phyloP scores from a whole-genome alignment of 2,329 filamentous ascomycete species.

The Cladosporium sp. region DNA sequence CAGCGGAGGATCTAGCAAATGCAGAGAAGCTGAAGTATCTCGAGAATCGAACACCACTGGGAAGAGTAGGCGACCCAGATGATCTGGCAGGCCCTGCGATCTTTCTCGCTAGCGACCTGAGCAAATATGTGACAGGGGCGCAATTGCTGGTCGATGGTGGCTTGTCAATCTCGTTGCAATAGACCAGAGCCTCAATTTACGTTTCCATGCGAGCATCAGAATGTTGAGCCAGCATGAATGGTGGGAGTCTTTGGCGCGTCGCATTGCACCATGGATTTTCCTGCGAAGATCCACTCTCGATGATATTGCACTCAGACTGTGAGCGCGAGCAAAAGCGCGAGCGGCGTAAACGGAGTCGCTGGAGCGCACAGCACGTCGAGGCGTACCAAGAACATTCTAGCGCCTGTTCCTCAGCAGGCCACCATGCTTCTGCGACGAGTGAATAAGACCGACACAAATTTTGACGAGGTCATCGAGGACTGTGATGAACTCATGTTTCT shows the following conservation, averaged over 20 bases:
- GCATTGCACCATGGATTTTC: background rate
- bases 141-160: slow-evolving; percentile 86
- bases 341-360: background rate
- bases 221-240: background rate
- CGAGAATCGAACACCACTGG: slow-evolving; percentile 77
- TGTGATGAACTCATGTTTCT: background rate
- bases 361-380: background rate
- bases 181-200: slow-evolving; percentile 21
- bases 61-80: slow-evolving; percentile 66
- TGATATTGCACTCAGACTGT: background rate
- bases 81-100: slow-evolving; percentile 83
- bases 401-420: background rate
- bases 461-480: background rate
- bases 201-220: background rate
- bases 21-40: slow-evolving; percentile 72
- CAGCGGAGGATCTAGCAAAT: slow-evolving; percentile 75
- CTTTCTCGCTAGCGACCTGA: slow-evolving; percentile 78
- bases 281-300: background rate
- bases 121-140: slow-evolving; percentile 77
- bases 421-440: background rate
- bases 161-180: slow-evolving; percentile 88
- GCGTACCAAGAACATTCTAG: background rate
- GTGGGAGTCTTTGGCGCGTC: background rate
- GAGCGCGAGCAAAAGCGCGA: background rate
- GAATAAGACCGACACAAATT: background rate